Percentiles rank a stretch among this genome's conserved stretches.
phyloP scores from a whole-genome alignment of 164 flowering plant species.

The Chimonanthus praecox region DNA sequence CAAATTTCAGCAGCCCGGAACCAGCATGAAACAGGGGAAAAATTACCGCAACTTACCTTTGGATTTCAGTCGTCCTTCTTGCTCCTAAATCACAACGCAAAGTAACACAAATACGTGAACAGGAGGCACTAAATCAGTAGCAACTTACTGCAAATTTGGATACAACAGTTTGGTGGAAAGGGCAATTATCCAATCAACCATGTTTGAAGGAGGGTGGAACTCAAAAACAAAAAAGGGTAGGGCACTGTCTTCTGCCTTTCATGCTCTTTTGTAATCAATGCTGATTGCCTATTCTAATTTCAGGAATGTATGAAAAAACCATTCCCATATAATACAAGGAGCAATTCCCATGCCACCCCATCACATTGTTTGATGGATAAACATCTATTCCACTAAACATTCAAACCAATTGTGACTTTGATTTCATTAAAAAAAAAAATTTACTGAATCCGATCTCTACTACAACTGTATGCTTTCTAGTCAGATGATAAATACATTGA shows the following conservation, averaged over 20 bases:
- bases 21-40: neutral
- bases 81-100: constrained; percentile 25
- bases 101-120: constrained; percentile 4
- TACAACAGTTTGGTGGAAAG: neutral
- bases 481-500: too few species aligned
- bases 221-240: neutral
- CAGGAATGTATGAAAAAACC: neutral
- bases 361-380: neutral
- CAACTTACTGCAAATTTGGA: neutral
- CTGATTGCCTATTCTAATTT: neutral
- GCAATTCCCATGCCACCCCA: neutral
- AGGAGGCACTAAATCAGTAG: neutral
- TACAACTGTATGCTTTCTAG: neutral
- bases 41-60: constrained; percentile 36
- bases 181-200: neutral
- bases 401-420: neutral
- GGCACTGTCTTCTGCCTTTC: neutral
- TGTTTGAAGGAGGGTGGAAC: too few species aligned
- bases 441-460: neutral
- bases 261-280: neutral
- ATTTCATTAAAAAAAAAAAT: neutral
- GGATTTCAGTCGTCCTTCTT: constrained; percentile 39
- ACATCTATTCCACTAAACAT: neutral
- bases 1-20: neutral
- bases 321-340: neutral